Evolutionary conservation across 345 rosid genomes (phyloP).

Genomic region (Mangifera indica): DNA sequence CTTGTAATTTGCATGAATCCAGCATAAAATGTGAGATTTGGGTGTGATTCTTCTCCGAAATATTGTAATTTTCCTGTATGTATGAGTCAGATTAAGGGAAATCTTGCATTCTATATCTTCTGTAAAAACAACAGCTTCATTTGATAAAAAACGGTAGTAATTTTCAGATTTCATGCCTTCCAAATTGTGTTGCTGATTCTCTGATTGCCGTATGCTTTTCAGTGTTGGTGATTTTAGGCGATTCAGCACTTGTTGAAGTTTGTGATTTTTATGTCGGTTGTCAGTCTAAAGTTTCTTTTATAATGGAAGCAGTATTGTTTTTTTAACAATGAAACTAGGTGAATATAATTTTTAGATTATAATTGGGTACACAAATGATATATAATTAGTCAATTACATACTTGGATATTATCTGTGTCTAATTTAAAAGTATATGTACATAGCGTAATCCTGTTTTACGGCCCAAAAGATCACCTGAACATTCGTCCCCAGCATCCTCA

Average conservation of each 20-base stretch:
- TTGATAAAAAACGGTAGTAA: not conserved
- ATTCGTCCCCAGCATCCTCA: no score
- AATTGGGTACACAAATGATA: no score
- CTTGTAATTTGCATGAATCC: slow-evolving; percentile 24
- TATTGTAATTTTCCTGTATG: slow-evolving; percentile 36
- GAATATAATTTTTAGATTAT: no score
- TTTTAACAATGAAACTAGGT: no score
- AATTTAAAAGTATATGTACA: no score
- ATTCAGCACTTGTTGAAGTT: not conserved
- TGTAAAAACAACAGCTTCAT: slow-evolving; percentile 26
- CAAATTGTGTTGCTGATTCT: not conserved
- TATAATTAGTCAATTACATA: no score
- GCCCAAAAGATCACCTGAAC: no score
- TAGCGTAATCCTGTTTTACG: no score
- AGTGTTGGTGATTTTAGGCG: no score
- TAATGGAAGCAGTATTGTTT: no score
- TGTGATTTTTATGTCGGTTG: not conserved
- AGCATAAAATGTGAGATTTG: slow-evolving; percentile 23
- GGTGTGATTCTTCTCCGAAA: slow-evolving; percentile 26
- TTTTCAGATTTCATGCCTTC: not conserved
- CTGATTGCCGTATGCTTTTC: not conserved
- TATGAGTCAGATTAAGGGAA: slow-evolving; percentile 23
- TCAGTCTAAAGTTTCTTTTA: no score
- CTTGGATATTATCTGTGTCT: no score
- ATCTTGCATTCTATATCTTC: slow-evolving; percentile 13